A percentile compares a stretch with the other conserved stretches of the same genome.
Evolutionary conservation across 768 basidiomycete genomes (phyloP).

Genomic region (Chalciporus chontae): DNA sequence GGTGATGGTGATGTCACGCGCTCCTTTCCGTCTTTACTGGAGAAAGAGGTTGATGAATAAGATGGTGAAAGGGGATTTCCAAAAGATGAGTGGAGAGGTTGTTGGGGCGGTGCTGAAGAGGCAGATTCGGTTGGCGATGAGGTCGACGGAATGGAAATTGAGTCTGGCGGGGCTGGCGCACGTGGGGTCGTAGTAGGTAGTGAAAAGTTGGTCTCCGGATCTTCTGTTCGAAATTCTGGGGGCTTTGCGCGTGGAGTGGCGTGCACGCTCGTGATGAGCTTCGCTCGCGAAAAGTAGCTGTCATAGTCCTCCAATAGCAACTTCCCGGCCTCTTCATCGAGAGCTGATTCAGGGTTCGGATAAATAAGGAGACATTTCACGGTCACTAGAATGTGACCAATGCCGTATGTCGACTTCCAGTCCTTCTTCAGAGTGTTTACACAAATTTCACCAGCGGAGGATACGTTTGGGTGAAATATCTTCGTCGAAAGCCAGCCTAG

Average conservation of each 20-base stretch:
- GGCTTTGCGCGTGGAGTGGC: constrained; percentile 78
- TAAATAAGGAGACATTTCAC: constrained; percentile 96
- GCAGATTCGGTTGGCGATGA: constrained; percentile 41
- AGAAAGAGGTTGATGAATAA: constrained; percentile 31
- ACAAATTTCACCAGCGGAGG: constrained; percentile 86
- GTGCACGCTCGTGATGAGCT: constrained; percentile 87
- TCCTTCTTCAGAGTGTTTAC: constrained; percentile 98
- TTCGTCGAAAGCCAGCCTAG: constrained; percentile 89
- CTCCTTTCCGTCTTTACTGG: constrained; percentile 43
- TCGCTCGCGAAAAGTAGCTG: constrained; percentile 81
- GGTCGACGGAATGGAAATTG: constrained; percentile 39
- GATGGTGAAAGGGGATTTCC: constrained; percentile 42
- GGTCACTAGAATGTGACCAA: constrained; percentile 86
- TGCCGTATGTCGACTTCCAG: constrained; percentile 90
- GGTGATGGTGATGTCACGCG: constrained; percentile 68
- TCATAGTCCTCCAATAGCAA: constrained; percentile 86
- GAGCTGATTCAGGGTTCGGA: constrained; percentile 93
- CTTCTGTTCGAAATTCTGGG: constrained; percentile 57
- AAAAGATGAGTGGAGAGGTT: constrained; percentile 21
- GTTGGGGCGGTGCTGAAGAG: constrained; percentile 38
- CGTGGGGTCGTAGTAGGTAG: constrained; percentile 15
- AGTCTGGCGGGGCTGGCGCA: constrained; percentile 24
- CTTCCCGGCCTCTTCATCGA: constrained; percentile 96
- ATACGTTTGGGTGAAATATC: constrained; percentile 97
- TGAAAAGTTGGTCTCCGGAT: constrained; percentile 17